Percentiles rank a stretch among this genome's conserved stretches.
These are phyloP conservation scores for Microthlaspi erraticum DNA, from an alignment of 345 rosid genomes.

Conservation along the genomic window DNA sequence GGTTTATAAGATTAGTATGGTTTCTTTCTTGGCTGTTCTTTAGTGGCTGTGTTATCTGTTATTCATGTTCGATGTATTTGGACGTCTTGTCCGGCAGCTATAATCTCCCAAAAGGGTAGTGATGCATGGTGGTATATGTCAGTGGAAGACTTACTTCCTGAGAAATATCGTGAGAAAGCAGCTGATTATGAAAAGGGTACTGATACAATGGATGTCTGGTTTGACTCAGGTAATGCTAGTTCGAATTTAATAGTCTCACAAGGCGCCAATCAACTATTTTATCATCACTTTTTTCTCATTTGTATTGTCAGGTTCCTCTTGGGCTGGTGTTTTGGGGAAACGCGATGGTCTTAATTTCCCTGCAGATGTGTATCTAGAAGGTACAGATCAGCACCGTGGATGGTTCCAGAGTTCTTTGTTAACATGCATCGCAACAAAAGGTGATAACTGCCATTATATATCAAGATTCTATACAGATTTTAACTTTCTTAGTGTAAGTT, in stretches of 20 bases:
- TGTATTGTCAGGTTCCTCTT: conserved; percentile 74
- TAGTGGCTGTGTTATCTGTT: conserved; percentile 11
- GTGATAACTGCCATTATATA: conserved; percentile 44
- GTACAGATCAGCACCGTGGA: conserved; percentile 99
- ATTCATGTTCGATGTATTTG: conserved; percentile 9
- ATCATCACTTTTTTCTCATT: conserved; percentile 25
- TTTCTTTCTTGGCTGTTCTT: conserved; percentile 15
- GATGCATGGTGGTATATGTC: conserved; percentile 99
- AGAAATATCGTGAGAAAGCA: conserved; percentile 68
- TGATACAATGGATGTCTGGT: conserved; percentile 99
- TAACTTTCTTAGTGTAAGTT: conserved; percentile 33
- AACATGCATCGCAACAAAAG: conserved; percentile 89
- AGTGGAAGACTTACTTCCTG: conserved; percentile 86
- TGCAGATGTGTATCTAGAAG: conserved; percentile 93
- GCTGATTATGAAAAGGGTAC: conserved; percentile 85
- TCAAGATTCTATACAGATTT: conserved; percentile 12
- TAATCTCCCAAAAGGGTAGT: conserved; percentile 79
- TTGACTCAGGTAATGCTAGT: conserved; percentile 77
- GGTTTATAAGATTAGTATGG: conserved; percentile 22
- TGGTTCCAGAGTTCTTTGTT: conserved; percentile 97
- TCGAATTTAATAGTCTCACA: not conserved
- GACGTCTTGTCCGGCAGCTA: conserved; percentile 55
- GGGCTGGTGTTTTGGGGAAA: conserved; percentile 91
- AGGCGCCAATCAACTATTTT: conserved; percentile 14
- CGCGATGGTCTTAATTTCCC: conserved; percentile 69